phyloP scores from a whole-genome alignment of 2,329 filamentous ascomycete species.

The Zopfia rhizophila region DNA sequence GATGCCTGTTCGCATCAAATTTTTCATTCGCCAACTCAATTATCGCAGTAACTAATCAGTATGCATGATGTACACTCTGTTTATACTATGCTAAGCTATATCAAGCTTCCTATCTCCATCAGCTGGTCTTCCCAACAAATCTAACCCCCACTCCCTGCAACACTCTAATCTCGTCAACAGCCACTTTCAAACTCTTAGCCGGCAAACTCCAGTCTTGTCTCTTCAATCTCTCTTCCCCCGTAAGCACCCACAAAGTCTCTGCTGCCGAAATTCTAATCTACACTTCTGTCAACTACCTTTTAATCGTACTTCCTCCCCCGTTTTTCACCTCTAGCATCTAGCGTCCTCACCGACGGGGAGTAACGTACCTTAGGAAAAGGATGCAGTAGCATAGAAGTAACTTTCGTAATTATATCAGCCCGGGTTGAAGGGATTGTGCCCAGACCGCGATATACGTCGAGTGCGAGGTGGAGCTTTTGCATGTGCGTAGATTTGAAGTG shows the following conservation, averaged over 20 bases:
- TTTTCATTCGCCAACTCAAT: too few species aligned
- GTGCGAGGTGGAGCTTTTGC: slow-evolving; percentile 80
- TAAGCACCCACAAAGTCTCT: slow-evolving; percentile 54
- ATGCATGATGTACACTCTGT: too few species aligned
- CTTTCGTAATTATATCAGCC: slow-evolving; percentile 71
- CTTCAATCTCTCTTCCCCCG: slow-evolving; percentile 46
- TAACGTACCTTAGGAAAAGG: slow-evolving; percentile 79
- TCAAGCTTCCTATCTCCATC: too few species aligned
- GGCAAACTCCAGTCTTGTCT: slow-evolving; percentile 48
- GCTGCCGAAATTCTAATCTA: slow-evolving; percentile 51
- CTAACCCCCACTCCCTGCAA: slow-evolving; percentile 10
- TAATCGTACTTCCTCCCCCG: not conserved
- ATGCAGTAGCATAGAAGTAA: slow-evolving; percentile 79
- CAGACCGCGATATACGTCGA: slow-evolving; percentile 81
- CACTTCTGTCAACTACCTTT: slow-evolving; percentile 9
- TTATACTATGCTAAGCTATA: too few species aligned
- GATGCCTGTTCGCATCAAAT: too few species aligned
- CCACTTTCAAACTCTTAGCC: slow-evolving; percentile 42
- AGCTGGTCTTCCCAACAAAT: slow-evolving; percentile 1
- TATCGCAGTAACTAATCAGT: too few species aligned
- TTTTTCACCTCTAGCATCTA: not conserved
- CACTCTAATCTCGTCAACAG: too few species aligned
- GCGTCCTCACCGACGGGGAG: not conserved
- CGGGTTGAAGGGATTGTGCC: slow-evolving; percentile 63
- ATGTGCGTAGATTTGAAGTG: slow-evolving; percentile 87